A percentile compares a stretch with the other conserved stretches of the same genome.
These are phyloP conservation scores for Cryphonectria carpinicola DNA, from an alignment of 2,329 filamentous ascomycete genomes.

Conservation along the genomic window DNA sequence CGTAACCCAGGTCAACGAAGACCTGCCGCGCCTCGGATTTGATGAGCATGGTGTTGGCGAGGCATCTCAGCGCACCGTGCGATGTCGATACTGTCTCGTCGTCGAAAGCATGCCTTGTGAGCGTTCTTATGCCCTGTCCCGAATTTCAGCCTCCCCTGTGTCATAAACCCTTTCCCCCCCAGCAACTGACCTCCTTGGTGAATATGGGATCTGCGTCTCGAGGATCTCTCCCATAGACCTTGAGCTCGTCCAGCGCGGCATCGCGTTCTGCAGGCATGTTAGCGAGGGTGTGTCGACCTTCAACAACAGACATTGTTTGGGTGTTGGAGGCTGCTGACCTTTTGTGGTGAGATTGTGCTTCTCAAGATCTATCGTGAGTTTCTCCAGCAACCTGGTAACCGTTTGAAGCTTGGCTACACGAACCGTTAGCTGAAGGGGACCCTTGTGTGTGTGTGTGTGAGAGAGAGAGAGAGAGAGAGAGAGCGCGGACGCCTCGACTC, in stretches of 20 bases:
- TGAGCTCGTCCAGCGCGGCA: constrained; percentile 68
- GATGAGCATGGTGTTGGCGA: constrained; percentile 84
- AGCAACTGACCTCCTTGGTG: constrained; percentile 65
- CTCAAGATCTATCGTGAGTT: constrained; percentile 65
- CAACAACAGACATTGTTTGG: background rate
- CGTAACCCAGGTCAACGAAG: constrained; percentile 72
- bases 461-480: too few relatives aligned
- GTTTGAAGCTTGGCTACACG: constrained; percentile 67
- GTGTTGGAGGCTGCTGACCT: constrained; percentile 50
- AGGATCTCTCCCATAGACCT: constrained; percentile 76
- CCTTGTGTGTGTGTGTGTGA: background rate
- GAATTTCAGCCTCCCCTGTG: constrained; percentile 12
- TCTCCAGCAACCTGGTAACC: constrained; percentile 66
- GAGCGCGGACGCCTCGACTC: background rate
- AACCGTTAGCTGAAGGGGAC: constrained; percentile 12
- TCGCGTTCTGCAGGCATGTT: constrained; percentile 59
- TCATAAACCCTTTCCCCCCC: background rate
- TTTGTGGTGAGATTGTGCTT: constrained; percentile 61
- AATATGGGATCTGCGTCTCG: constrained; percentile 80
- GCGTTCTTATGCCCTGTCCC: constrained; percentile 70
- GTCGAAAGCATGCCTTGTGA: constrained; percentile 75
- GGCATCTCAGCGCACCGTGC: constrained; percentile 76
- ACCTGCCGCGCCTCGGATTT: constrained; percentile 69
- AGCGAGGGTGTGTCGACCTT: constrained; percentile 23
- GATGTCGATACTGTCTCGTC: constrained; percentile 65